Evolutionary conservation across 371 early-diverging fungal species (phyloP), one percentile per base, ranked within the genome.

Genomic region (Nematocida displodere): DNA sequence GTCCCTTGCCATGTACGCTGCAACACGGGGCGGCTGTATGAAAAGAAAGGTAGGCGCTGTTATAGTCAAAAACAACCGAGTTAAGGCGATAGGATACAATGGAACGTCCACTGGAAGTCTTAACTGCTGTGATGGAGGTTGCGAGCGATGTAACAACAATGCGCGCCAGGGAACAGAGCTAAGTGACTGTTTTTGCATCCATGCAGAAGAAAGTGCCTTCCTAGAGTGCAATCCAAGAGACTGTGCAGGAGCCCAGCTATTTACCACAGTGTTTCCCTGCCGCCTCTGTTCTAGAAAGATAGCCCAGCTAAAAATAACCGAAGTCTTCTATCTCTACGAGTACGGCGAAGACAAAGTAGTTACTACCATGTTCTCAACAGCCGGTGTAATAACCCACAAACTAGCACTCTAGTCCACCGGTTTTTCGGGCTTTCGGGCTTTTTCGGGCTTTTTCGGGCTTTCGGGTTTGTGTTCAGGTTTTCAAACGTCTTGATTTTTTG

Each of bases 11-110:
- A 88, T 92, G 66, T 84, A 92, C 31, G 94, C 86, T 2, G 82
- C 87, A 2, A 84, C 85, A 46, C 82, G 92, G 58, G 88, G 91
- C 20, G 91, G 91, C 68, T 92, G 93, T 84, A 94, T 95, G 95
- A 97, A 95, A 78, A 89, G 95, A 33, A 87, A 91, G 28, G 95
- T 97, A 7, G 97, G 97, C 0, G 92, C 92, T 79, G 89, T 97
- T 20, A 80, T 97, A 8, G 92, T 93, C 13, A 90, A 89, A 58
- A 88, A 93, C 64, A 86, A 86, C 24, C 85, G 92, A 29, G 89
- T 97, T 8, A 87, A 95, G 44, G 89, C 92, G 0, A 94, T 94
- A 5, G 97, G 97, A 2, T 95, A 97, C 83, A 97, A 97, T 76
- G 97, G 97, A 0, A 95, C 95, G 8, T 94, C 96, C 5, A 85